Evolutionary conservation across 164 flowering plant genomes (phyloP), one percentile per base, ranked within the genome.

Genomic region (Vitis amurensis): DNA sequence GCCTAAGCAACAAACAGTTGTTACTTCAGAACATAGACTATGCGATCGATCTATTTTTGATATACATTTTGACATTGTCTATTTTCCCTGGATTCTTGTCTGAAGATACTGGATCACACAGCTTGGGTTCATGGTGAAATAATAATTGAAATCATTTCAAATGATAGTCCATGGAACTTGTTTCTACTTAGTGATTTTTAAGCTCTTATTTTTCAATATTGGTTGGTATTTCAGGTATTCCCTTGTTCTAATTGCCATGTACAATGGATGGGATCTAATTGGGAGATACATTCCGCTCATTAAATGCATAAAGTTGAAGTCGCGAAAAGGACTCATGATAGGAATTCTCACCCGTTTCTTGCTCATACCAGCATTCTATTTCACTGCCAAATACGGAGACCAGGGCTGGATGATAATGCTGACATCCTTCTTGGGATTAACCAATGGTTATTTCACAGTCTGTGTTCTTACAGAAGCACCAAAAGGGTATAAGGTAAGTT

Each of bases 321-420:
- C 90, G 1, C 68, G 93, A 50, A 86, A 64, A 71, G 83, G 83
- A 6, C 73, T 89, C 23, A 66, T 77, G 77, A 44, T 76, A 4
- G 84, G 84, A 0, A 55, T 70, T 59, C 55, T 87, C n/a, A 47
- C 77, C 9, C 89, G 98, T 2, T 87, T 88, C 71, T 50, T 89
- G 13, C 78, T 91, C 67, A 63, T 92, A 57, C 97, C 97, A 12
- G 88, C 89, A 53, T 92, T 92, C 81, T 92, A 90, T 57, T 87
- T 89, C 79, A 89, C 94, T 0, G 89, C 94, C 16, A 88, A 87
- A 64, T 88, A 85, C 57, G 92, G 89, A 15, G 86, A 77, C 61
- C 91, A 91, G 49, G 97, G 97, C 17, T 91, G 90, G 90, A 90
- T 92, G 95, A 92, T 90, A 55, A 11, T 84, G 74, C 74, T 92